Base-by-base conservation (phyloP, 495 filamentous ascomycete genomes). In the Hypoxylon intermedium region DNA sequence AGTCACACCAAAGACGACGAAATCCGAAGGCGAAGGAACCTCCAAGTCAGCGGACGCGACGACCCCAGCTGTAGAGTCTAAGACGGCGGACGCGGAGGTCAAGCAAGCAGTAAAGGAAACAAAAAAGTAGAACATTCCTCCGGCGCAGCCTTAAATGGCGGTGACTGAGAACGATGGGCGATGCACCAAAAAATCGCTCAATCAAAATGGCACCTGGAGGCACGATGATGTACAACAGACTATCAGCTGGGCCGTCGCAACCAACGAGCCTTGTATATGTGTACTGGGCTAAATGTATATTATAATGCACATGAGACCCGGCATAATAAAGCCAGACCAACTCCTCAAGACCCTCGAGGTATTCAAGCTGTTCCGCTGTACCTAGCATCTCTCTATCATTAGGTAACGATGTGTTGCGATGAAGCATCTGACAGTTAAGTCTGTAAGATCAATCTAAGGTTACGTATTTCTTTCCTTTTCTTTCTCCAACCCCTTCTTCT, bases 291-390 rank as follows among this genome's bases (percentile, higher is more conserved):
- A 36, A 24, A 53, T 58, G 36, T 54, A 49, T 36, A 57, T 41
- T 58, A 53, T 53, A 49, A 42, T 41, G 31, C 49, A n/a, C 34
- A 51, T 21, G 40, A 59, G 50, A 55, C 23, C 41, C 37, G 53
- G 53, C 51, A 26, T 40, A 54, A 54, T 49, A 58, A 37, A 61
- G 40, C 31, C 48, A 16, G 40, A 54, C 21, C 60, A 49, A 3
- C 54, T 53, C 24, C 7, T 26, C 24, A 3, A 26, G 24, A 26
- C 24, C 4, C 24, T 26, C 7, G 4, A 34, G 9, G 31, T 13
- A 15, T 15, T 13, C 2, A 2, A 37, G 34, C 15, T 13, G 6
- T 13, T 5, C n/a, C 34, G 5, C 11, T 12, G n/a, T 33, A 33
- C 30, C 30, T 33, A 33, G 9, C 30, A 12, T 7, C 30, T 12